These are phyloP conservation scores for Ensete ventricosum DNA, from an alignment of 176 grass and related monocot species.

Conservation along the genomic window DNA sequence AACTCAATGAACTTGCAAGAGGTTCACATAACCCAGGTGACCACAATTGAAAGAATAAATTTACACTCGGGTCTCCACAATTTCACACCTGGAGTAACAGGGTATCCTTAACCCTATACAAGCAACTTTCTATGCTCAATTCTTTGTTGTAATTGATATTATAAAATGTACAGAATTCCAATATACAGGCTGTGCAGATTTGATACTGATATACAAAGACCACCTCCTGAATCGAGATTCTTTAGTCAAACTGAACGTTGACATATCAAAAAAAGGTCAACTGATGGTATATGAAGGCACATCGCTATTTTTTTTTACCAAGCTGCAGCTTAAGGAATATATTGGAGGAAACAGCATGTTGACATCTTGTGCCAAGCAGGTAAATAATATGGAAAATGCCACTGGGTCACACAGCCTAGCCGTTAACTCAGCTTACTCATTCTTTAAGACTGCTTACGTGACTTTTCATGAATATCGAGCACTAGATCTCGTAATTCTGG, in stretches of 20 bases:
- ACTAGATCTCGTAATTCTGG: constrained; percentile 72
- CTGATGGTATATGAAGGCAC: background rate
- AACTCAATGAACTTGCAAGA: too few species aligned
- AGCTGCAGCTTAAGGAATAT: background rate
- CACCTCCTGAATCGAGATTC: background rate
- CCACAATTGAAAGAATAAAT: too few species aligned
- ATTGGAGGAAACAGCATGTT: background rate
- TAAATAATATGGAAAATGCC: background rate
- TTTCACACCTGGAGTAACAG: background rate
- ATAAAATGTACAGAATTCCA: background rate
- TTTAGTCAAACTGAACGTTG: background rate
- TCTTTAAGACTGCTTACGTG: constrained; percentile 29
- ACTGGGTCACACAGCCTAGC: too few species aligned
- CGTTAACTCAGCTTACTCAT: background rate
- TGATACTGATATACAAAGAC: background rate
- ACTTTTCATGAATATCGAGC: constrained; percentile 68
- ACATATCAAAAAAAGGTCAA: background rate
- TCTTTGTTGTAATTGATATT: background rate
- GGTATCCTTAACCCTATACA: background rate
- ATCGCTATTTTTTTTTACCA: background rate
- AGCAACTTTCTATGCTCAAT: background rate
- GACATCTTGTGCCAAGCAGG: background rate
- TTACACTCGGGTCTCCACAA: too few species aligned
- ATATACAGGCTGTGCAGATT: background rate
- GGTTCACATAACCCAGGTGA: too few species aligned